These are phyloP conservation scores for Microcos paniculata DNA, from an alignment of 345 rosid species.

Conservation along the genomic window DNA sequence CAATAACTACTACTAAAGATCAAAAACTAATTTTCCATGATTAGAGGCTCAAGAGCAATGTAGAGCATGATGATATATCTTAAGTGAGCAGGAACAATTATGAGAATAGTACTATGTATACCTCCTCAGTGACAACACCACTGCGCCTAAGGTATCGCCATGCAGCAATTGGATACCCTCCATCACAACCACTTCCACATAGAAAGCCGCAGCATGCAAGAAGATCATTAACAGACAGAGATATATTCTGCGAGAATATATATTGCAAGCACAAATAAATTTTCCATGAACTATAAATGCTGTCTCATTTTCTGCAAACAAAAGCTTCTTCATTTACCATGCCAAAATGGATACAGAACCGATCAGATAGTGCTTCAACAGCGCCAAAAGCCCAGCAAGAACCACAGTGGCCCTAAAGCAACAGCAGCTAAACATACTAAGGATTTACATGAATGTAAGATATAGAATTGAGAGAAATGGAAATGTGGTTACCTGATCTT, in stretches of 20 bases:
- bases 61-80: not conserved
- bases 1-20: not conserved
- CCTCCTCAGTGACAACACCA: conserved; percentile 97
- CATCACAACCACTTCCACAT: conserved; percentile 91
- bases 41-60: not conserved
- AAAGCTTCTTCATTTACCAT: conserved; percentile 47
- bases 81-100: not conserved
- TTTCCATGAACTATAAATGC: not conserved
- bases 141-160: conserved; percentile 76
- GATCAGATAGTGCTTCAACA: conserved; percentile 92
- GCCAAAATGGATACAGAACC: conserved; percentile 85
- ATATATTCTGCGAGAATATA: conserved; percentile 56
- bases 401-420: conserved; percentile 91
- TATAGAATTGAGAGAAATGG: conserved; percentile 11
- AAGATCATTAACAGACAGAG: conserved; percentile 88
- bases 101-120: conserved; percentile 20
- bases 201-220: conserved; percentile 91
- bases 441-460: conserved; percentile 10
- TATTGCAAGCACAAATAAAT: not conserved
- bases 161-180: conserved; percentile 77
- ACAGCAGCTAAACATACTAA: conserved; percentile 23
- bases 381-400: conserved; percentile 99
- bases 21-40: not conserved
- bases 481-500: conserved; percentile 78
- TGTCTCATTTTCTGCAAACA: not conserved